Base-by-base conservation (phyloP, 768 basidiomycete genomes). In the Suillus placidus region DNA sequence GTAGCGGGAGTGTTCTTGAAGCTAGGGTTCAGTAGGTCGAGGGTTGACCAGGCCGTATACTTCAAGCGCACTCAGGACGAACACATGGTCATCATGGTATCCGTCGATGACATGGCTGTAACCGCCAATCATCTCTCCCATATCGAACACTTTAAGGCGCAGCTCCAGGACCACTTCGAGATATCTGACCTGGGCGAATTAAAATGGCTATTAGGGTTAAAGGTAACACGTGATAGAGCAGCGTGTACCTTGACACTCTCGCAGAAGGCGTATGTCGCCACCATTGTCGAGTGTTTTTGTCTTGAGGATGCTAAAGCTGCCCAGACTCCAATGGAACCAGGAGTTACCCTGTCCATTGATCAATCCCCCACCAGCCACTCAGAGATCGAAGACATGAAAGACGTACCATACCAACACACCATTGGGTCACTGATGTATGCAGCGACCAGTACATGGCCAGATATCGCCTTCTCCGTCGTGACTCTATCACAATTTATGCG, bases 211-310 rank as follows among this genome's bases (percentile, higher is more conserved):
- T 20, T 49, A 13, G 47, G 47, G 0, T 1, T 49, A 2, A 49
- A 49, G 23, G 47, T 82, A 20, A 60, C 61, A 0, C 68, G 71
- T 4, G 64, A 75, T 57, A n/a, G 62, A 1, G 26, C 68, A 9
- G 37, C 64, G 7, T 68, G 71, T 9, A 63, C 66, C 3, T 65
- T 20, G 9, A 45, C 20, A 0, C 43, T 82, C 14, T 74, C 66
- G 7, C 79, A 79, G 56, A 58, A 63, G 0, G 67, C 67, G 13
- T 80, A 78, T 47, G 71, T 81, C 18, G 63, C 72, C 30, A 43
- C 10, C 0, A 49, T 62, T 1, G 6, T 63, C 4, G 20, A 63
- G 32, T 2, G 35, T 2, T 66, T 62, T 18, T 3, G 30, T 3
- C 34, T 66, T 0, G 1, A 0, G 1, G 26, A 58, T 13, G 58